Conservation (phyloP, 2,329 filamentous ascomycete species). For the Pyricularia grisea region DNA sequence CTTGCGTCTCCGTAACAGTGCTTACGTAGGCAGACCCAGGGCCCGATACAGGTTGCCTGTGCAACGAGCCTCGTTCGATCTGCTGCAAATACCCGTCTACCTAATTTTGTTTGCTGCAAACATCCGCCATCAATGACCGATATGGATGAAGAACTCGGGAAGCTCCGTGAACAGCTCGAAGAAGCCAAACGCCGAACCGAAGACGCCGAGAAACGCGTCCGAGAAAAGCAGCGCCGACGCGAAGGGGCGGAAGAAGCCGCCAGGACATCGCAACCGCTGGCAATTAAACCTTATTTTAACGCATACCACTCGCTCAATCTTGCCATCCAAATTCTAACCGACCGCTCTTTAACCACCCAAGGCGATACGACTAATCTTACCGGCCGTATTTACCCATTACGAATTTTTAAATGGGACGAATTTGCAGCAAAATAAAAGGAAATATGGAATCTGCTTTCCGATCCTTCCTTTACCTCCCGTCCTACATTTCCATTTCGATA, state of each 20-base stretch:
- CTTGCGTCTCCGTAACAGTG: no score
- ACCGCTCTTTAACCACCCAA: conserved; percentile 16
- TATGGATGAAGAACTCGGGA: not conserved
- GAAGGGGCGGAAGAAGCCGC: conserved; percentile 17
- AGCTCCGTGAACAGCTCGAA: not conserved
- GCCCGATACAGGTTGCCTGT: not conserved
- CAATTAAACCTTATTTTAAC: no score
- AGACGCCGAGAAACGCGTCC: no score
- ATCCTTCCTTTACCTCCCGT: no score
- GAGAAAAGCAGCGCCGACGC: conserved; percentile 6
- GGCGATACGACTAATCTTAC: conserved; percentile 8
- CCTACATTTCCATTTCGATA: no score
- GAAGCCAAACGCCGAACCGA: not conserved
- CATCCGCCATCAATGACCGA: not conserved
- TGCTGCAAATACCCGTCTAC: not conserved
- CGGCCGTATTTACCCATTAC: conserved; percentile 22
- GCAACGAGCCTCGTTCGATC: not conserved
- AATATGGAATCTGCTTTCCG: no score
- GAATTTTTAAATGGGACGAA: conserved; percentile 25
- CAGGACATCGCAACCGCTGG: conserved; percentile 12
- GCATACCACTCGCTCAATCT: conserved; percentile 21
- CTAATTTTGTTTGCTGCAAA: not conserved
- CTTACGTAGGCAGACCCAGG: no score
- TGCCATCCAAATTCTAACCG: conserved; percentile 11
- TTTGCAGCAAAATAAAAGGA: conserved; percentile 21